Conservation (phyloP, 768 basidiomycete species). For the Mycena vitilis region DNA sequence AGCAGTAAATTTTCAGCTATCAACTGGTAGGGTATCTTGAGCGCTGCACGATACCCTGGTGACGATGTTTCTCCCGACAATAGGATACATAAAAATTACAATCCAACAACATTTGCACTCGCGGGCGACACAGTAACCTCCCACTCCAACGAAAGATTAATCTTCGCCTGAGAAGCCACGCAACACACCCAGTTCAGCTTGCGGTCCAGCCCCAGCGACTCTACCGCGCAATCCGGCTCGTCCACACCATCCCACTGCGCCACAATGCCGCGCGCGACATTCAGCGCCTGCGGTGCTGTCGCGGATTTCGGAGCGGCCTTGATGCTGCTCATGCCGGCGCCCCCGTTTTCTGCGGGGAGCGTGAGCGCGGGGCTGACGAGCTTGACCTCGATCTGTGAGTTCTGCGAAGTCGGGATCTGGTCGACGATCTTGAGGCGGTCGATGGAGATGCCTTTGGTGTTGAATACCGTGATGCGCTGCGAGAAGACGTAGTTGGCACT, state of each 20-base stretch:
- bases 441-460: conserved; percentile 37
- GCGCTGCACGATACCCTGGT: too few relatives aligned
- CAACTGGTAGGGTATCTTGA: too few relatives aligned
- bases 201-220: conserved; percentile 47
- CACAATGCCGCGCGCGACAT: conserved; percentile 34
- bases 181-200: conserved; percentile 51
- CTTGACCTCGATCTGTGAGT: conserved; percentile 37
- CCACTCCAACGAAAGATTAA: conserved; percentile 48
- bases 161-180: conserved; percentile 45
- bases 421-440: conserved; percentile 38
- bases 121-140: conserved; percentile 46
- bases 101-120: conserved; percentile 36
- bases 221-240: conserved; percentile 32
- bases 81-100: conserved; percentile 21
- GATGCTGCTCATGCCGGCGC: conserved; percentile 14
- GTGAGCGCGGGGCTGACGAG: conserved; percentile 35
- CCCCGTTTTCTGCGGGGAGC: conserved; percentile 28
- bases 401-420: conserved; percentile 42
- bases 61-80: too few relatives aligned
- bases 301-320: conserved; percentile 16
- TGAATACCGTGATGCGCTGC: conserved; percentile 41
- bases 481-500: conserved; percentile 38
- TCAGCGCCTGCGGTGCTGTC: conserved; percentile 23
- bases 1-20: too few relatives aligned
- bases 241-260: conserved; percentile 45